Base-by-base conservation (phyloP, 352 stramenopile species). In the Discostella stelligera region DNA sequence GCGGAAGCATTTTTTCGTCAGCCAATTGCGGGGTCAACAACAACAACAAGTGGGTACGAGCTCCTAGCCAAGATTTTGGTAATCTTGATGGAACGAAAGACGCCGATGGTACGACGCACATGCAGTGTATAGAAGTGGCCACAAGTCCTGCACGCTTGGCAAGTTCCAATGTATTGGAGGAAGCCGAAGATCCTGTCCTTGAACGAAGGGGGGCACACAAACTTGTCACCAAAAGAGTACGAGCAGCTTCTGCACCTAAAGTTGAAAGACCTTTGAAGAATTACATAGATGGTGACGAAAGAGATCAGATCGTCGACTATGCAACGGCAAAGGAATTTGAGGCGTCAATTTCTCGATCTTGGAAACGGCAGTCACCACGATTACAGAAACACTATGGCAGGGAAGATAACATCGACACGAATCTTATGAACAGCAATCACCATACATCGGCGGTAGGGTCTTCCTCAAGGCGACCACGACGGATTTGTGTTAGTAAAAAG, bases 171-270 rank as follows among this genome's bases (percentile, higher is more conserved):
- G 37, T 20, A 32, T 13, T 23, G 25, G 20, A 30, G 27, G 65
- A 16, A 20, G 46, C 27, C 7, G 27, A 6, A 2, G 27, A 32
- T 32, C 41, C 30, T 53, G 52, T 44, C 48, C 66, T 74, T 14
- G 66, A 74, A 54, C 30, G 52, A 55, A 27, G 23, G 54, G 66
- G 66, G 27, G 60, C 41, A 30, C 23, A 74, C 20, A 58, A 48
- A 27, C 60, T 68, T 68, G 60, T 68, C 60, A 27, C 39, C n/a
- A 68, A 68, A 68, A 68, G 48, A 46, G 49, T 48, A 48, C 25
- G 37, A 41, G 20, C 8, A 60, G 52, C 20, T 37, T 21, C 20
- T 32, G 37, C 9, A 10, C 3, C 23, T 20, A 21, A n/a, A 21
- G 52, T n/a, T 37, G 21, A 60, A 50, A 41, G 46, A 6, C n/a